Percentiles rank a stretch among this genome's conserved stretches.
Evolutionary conservation across 352 stramenopile genomes (phyloP).

Genomic region (Phytophthora cryptogea): DNA sequence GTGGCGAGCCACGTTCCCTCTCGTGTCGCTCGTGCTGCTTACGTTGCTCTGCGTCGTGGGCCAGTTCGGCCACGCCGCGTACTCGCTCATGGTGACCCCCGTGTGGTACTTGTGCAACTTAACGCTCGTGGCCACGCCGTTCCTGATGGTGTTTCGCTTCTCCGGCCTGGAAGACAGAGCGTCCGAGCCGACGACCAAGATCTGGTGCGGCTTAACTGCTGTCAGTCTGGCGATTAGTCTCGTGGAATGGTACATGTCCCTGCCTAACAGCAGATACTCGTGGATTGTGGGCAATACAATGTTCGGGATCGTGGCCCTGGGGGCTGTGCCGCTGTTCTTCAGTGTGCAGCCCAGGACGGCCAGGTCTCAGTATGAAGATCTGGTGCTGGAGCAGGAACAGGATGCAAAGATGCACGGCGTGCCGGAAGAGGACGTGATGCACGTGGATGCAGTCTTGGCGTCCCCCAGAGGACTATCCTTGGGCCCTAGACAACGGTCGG

Average conservation of each 20-base stretch:
- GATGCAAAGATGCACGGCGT: constrained; percentile 16
- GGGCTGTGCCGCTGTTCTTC: constrained; percentile 76
- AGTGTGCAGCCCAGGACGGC: constrained; percentile 55
- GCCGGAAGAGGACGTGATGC: constrained; percentile 19
- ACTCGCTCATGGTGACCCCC: constrained; percentile 70
- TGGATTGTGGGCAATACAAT: constrained; percentile 85
- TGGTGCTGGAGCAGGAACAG: constrained; percentile 40
- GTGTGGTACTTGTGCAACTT: constrained; percentile 86
- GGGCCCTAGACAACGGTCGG: constrained; percentile 16
- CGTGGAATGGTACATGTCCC: constrained; percentile 75
- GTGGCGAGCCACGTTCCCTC: constrained; percentile 82
- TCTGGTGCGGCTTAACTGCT: constrained; percentile 60
- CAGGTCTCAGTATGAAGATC: constrained; percentile 54
- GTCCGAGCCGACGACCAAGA: constrained; percentile 29
- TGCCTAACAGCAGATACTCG: constrained; percentile 51
- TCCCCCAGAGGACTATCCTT: constrained; percentile 1
- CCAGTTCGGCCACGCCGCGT: constrained; percentile 66
- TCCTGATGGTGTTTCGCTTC: constrained; percentile 78
- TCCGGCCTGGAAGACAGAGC: constrained; percentile 34
- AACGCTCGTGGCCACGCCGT: constrained; percentile 70
- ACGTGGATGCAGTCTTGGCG: neutral
- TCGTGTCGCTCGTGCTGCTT: constrained; percentile 78
- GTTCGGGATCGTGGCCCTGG: constrained; percentile 71
- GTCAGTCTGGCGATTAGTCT: constrained; percentile 53
- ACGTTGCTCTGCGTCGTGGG: constrained; percentile 65